Base-by-base conservation (phyloP, 441 rosid genomes). In the Gossypium davidsonii region DNA sequence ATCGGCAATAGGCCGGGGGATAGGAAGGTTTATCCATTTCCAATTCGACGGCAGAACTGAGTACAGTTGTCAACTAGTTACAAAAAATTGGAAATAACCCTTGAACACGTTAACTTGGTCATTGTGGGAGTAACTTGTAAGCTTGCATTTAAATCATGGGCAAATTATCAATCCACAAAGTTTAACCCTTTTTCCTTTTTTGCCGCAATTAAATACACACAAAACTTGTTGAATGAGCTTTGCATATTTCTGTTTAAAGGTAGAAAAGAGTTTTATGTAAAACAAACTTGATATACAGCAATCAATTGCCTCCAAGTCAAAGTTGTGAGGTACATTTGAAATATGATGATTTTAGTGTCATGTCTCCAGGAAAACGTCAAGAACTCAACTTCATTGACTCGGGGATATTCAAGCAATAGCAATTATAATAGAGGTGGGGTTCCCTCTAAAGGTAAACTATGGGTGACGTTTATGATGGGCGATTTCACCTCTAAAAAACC, bases 371-470 rank as follows among this genome's bases (percentile, higher is more conserved):
- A 31, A 31, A 31, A 31, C 6, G 6, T 31, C 75, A 81, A 72
- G 62, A 79, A 74, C 73, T 68, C 61, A 75, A 48, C 56, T 74
- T 67, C 77, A 68, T 78, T 76, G 83, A 76, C 82, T 83, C 71
- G 37, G 20, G 28, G 18, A 9, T 6, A 34, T 37, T 52, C 14
- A 28, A 67, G 37, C 21, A 26, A 64, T n/a, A n/a, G 64, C 59
- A 67, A 72, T 72, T 49, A 77, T 34, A 72, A 23, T 72, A 44
- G 60, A 28, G 71, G 34, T 31, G 34, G 34, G 34, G 34, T 31
- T 31, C 6, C 6, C 34, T 31, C 34, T 31, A 31, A 31, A 4
- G 34, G 34, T 31, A 31, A 31, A 31, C 34, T 31, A 31, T 31
- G 34, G 31, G 31, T 3, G 31, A 4, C 31, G 31, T 26, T 26